Base-by-base conservation (phyloP, 345 rosid genomes). In the Chamaenerion angustifolium region DNA sequence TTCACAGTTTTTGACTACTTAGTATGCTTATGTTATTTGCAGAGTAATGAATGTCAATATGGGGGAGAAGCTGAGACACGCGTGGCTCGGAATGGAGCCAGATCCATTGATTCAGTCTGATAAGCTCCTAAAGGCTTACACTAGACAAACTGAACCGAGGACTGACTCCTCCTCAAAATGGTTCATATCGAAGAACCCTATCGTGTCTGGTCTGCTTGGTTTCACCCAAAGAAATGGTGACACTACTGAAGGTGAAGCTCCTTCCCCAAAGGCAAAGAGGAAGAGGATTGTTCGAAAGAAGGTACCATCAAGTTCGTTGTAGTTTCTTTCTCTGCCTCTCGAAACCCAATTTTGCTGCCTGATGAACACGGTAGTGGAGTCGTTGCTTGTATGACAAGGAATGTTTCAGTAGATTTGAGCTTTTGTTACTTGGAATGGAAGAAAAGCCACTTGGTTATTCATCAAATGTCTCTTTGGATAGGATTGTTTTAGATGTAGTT, bases 41-140 rank as follows among this genome's bases (percentile, higher is more conserved):
- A 50, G 54, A 42, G 19, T 50, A n/a, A 50, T 50, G 54, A 50
- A 50, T 9, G 54, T 50, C 7, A 50, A 50, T 35, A 50, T 50
- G 54, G 54, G 54, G 16, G 54, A 56, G 45, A 40, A 13, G 6
- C 13, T 56, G 19, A 47, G 37, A 15, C 78, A 71, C 45, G 82
- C 85, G 12, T 89, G 94, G 94, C 78, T 88, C 43, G 93, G 93
- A 45, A 70, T 81, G 44, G 93, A 88, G 69, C 81, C 82, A 25
- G 95, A 85, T 69, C 97, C 93, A 14, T 68, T 80, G 57, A 75
- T 67, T 49, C 78, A 82, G 13, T 85, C 95, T 3, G 85, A 78
- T 63, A 60, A 68, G 57, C 78, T 76, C 25, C 68, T 76, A 62
- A 80, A 69, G 66, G 83, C 93, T 42, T 77, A 82, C 74, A 77